phyloP scores from a whole-genome alignment of 805 yeast genomes.

The Wickerhamomyces bovis region DNA sequence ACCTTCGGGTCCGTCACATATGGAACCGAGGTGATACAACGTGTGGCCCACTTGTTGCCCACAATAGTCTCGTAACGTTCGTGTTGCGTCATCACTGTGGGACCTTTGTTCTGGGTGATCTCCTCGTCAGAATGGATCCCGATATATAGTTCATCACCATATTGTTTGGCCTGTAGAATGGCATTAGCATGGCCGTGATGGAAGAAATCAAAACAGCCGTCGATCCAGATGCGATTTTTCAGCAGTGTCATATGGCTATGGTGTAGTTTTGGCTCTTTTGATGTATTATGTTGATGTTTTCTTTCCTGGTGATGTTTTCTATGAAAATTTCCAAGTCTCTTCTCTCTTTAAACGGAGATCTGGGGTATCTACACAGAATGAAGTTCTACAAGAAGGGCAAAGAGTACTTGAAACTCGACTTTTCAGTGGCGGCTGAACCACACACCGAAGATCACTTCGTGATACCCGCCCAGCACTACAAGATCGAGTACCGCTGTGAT shows the following conservation, averaged over 20 bases:
- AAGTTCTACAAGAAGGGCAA: not conserved
- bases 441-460: not conserved
- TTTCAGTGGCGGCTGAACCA: not conserved
- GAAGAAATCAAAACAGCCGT: conserved; percentile 96
- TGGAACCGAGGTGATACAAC: conserved; percentile 73
- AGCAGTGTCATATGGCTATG: conserved; percentile 2
- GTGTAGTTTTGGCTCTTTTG: not conserved
- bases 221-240: conserved; percentile 70
- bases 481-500: not conserved
- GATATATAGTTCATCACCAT: conserved; percentile 69
- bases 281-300: not conserved
- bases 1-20: conserved; percentile 79
- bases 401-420: not conserved
- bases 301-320: not conserved
- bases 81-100: conserved; percentile 79
- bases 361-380: not conserved
- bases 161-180: conserved; percentile 82
- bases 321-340: not conserved
- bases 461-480: not conserved
- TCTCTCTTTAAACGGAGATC: not conserved
- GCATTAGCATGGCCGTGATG: conserved; percentile 99
- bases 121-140: conserved; percentile 94
- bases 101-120: conserved; percentile 79
- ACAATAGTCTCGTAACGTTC: conserved; percentile 84
- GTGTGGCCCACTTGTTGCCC: conserved; percentile 85